Base-by-base conservation (phyloP, 179 eudicot genomes). In the Monotropa hypopitys region DNA sequence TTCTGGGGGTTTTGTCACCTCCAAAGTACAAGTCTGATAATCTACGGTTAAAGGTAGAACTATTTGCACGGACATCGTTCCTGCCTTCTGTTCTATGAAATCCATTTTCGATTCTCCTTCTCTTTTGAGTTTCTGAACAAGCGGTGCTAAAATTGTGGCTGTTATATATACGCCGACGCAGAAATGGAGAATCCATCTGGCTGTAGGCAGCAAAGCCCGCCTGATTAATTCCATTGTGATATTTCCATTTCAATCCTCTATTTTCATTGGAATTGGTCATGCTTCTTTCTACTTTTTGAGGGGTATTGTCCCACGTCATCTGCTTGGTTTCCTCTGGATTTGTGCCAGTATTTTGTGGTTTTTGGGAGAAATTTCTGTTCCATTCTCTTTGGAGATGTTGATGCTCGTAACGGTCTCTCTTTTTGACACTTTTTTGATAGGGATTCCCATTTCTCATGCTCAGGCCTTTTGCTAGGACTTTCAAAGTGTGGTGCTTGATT, bases 161-260 rank as follows among this genome's bases (percentile, higher is more conserved):
- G 8, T 69, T 67, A 38, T 76, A 76, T 12, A 38, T 74, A 50
- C 69, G 78, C 70, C 65, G 81, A 81, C 61, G 43, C 67, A 77
- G 56, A 49, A 80, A 6, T 50, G 78, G 74, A 68, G 83, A 77
- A 76, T 18, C 67, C 46, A 43, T 72, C 68, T 49, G 35, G 38
- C 61, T 77, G 54, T 16, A 12, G 46, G 80, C 20, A 54, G 56
- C 45, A 38, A 76, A 43, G 45, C 71, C 51, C 4, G 33, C 26
- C 61, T 72, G 68, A 46, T 57, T 47, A 62, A 61, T 38, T 47
- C 72, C 74, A 13, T 54, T 65, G 54, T 3, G 10, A 35, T 88
- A 43, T 23, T 77, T 76, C 83, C 86, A 76, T 78, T 84, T 83
- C 30, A 63, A 40, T 15, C 85, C 89, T 77, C 84, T 82, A 71